A percentile compares a stretch with the other conserved stretches of the same genome.
These are phyloP conservation scores for Talaromyces sp. DNA, from an alignment of 2,329 filamentous ascomycete genomes.

Conservation along the genomic window DNA sequence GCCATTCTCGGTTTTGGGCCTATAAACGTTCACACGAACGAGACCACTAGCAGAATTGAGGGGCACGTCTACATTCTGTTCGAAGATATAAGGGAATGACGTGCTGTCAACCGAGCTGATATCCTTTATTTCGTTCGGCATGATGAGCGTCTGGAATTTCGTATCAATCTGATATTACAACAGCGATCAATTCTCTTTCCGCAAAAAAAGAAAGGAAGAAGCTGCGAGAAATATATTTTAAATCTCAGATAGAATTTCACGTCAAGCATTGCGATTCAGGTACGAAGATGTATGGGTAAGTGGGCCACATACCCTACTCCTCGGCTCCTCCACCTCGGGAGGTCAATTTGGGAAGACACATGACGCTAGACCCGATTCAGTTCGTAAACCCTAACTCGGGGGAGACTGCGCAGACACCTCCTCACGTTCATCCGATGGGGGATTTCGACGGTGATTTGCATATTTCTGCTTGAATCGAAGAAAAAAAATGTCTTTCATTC, in stretches of 20 bases:
- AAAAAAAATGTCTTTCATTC: no score
- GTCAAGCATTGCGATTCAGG: not conserved
- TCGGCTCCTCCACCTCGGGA: slow-evolving; percentile 12
- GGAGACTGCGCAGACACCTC: not conserved
- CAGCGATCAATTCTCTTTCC: not conserved
- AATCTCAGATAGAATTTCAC: not conserved
- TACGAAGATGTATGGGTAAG: not conserved
- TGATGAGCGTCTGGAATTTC: not conserved
- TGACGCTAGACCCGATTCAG: not conserved
- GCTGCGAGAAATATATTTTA: not conserved
- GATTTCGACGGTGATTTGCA: not conserved
- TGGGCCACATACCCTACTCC: not conserved
- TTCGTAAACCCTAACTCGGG: not conserved
- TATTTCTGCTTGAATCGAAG: not conserved
- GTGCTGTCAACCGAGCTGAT: slow-evolving; percentile 34
- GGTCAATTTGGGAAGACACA: not conserved
- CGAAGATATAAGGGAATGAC: slow-evolving; percentile 47
- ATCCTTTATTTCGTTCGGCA: slow-evolving; percentile 26
- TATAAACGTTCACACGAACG: slow-evolving; percentile 52
- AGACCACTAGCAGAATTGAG: slow-evolving; percentile 34
- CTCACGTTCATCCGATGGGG: not conserved
- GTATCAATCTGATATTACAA: not conserved
- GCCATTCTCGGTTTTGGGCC: slow-evolving; percentile 40
- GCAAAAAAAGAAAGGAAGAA: no score
- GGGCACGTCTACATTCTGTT: slow-evolving; percentile 49